Evolutionary conservation across 352 stramenopile species (phyloP).

Genomic region (Synura sp.): DNA sequence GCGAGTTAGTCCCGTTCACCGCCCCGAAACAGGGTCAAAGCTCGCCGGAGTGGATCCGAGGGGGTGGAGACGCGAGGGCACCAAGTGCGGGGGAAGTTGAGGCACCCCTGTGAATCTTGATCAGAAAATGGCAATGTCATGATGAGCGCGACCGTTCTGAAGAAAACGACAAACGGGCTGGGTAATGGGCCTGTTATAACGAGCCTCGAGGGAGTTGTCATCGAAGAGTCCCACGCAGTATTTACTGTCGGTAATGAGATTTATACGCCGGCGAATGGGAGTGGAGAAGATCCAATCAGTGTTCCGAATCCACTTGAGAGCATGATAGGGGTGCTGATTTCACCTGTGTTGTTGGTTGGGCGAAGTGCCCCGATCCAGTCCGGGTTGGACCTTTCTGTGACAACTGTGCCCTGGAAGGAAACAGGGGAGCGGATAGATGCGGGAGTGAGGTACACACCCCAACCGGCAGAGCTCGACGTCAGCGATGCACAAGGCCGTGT

Average conservation of each 20-base stretch:
- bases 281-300: not conserved
- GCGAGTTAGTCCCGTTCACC: too few relatives aligned
- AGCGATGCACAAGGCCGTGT: not conserved
- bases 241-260: not conserved
- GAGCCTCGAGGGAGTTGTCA: not conserved
- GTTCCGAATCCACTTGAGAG: too few relatives aligned
- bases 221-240: slow-evolving; percentile 3
- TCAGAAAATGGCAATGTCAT: not conserved
- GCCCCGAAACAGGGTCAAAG: too few relatives aligned
- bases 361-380: too few relatives aligned
- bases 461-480: not conserved
- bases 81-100: not conserved
- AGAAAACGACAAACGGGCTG: not conserved
- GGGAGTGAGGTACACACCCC: not conserved
- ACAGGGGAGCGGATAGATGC: not conserved
- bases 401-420: not conserved
- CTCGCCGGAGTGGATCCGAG: too few relatives aligned
- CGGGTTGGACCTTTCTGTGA: too few relatives aligned
- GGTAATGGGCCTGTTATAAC: not conserved
- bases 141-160: not conserved
- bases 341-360: not conserved
- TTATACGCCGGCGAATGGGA: not conserved
- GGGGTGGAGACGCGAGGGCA: too few relatives aligned
- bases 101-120: not conserved
- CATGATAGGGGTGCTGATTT: not conserved